Evolutionary conservation across 352 stramenopile species (phyloP).

Genomic region (Aphanomyces euteiches): DNA sequence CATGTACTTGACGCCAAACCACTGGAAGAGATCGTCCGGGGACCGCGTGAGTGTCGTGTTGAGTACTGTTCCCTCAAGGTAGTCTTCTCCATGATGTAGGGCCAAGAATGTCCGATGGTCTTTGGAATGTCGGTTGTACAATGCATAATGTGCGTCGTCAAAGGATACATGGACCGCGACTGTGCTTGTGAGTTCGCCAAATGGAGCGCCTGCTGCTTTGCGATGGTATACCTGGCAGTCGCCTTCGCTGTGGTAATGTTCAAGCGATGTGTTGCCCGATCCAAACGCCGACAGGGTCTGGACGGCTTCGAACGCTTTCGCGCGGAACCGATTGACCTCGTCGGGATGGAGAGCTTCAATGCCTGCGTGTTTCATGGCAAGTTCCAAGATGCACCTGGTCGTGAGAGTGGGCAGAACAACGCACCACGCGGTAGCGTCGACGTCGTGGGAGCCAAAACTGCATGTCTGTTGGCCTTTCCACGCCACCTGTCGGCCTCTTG

Average conservation of each 20-base stretch:
- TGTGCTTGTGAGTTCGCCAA: conserved; percentile 8
- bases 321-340: background rate
- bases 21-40: conserved; percentile 4
- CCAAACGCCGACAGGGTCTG: background rate
- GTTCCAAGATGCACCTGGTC: too few species aligned
- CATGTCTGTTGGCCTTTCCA: too few species aligned
- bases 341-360: too few species aligned
- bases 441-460: too few species aligned
- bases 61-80: conserved; percentile 16
- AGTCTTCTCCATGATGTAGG: conserved; percentile 7
- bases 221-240: conserved; percentile 13
- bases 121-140: conserved; percentile 1
- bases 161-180: background rate
- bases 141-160: background rate
- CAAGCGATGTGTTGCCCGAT: background rate
- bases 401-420: too few species aligned
- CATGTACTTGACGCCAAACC: conserved; percentile 19
- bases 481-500: too few species aligned
- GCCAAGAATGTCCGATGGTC: conserved; percentile 13
- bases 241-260: background rate
- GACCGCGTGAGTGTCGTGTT: background rate
- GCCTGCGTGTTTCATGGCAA: too few species aligned
- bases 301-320: background rate
- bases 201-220: background rate
- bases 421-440: too few species aligned